Base-by-base conservation (phyloP, 2,329 filamentous ascomycete species). In the Sporothrix humicola region DNA sequence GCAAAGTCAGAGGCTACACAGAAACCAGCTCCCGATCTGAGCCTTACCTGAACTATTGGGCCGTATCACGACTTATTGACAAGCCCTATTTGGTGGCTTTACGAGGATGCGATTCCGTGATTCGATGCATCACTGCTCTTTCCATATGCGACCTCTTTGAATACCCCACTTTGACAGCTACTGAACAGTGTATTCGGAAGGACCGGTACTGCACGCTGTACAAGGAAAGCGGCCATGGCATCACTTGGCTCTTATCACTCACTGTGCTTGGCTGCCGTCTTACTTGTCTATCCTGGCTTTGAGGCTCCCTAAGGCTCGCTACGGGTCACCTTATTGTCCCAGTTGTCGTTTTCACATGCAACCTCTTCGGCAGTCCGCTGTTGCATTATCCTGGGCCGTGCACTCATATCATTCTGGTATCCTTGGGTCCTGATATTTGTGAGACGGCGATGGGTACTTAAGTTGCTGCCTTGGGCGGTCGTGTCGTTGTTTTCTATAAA, bases 261-360 rank as follows among this genome's bases (percentile, higher is more conserved):
- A 7, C 4, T 37, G 31, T 37, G 31, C 31, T 37, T 37, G 31
- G 31, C 31, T 37, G 31, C 7, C 7, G 31, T 37, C 31, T 37
- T 37, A 37, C 26, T 44, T 63, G 15, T 42, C 10, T 2, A 15
- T 44, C 7, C 9, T 54, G 52, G n/a, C n/a, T 54, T 52, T 52
- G 31, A 37, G 31, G 31, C 31, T 37, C 31, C 31, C 31, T 37
- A 37, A 37, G 31, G 31, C 31, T 37, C 31, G 3, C 31, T 37
- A 1, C 31, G 10, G 50, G 2, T 1, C 52, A 56, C 56, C 37
- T 26, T 37, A 37, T 8, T 17, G 4, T 13, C 42, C 61, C 46
- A n/a, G 3, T 17, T 66, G 10, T 26, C 61, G 12, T 15, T 20
- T 69, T 69, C 65, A 69, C 65, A 69, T 69, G 65, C 65, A 50